Evolutionary conservation across 2,329 filamentous ascomycete genomes (phyloP), one percentile per base, ranked within the genome.

Genomic region (Paraphoma chrysanthemicola): DNA sequence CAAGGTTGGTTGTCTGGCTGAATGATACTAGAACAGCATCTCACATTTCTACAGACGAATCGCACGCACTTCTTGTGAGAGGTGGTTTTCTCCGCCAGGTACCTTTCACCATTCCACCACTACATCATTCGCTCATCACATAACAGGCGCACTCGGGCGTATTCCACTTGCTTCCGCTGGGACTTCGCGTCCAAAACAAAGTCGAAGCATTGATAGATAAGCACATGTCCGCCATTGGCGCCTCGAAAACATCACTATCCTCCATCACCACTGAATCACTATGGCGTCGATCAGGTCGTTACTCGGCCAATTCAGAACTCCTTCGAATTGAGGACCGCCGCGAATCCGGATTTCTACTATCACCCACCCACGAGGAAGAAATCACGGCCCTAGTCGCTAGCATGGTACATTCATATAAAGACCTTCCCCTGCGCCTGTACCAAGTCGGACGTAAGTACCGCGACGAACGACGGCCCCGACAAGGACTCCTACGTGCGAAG

Each of bases 321-420:
- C 94, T 97, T 66, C 87, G 86, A 42, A 86, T 98, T 45, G 79
- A 84, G 44, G 95, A 98, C 76, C 87, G 95, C 53, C 95, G 90
- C 75, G 86, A 90, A 6, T 81, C 85, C 0, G 82, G 85, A 4
- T 91, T 91, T 59, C 83, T 99, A 30, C 84, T 99, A 4, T 90
- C 93, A 1, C 95, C 95, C 0, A 99, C 95, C 0, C 95, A 99
- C 60, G 95, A 99, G 72, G 95, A 99, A 75, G 95, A 99, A 73
- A 95, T 99, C 65, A 99, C 95, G 0, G 81, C 84, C 0, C 81
- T 99, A 2, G 91, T 97, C 1, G 86, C 87, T 4, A 85, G 84
- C 53, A 85, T 88, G 14, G 82, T 93, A 1, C 87, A 88, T 42
- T 97, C 93, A 0, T 94, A 97, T 73, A 94, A 93, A 70, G 88